phyloP scores from a whole-genome alignment of 139 green algal species.

The Chlorella sorokiniana region DNA sequence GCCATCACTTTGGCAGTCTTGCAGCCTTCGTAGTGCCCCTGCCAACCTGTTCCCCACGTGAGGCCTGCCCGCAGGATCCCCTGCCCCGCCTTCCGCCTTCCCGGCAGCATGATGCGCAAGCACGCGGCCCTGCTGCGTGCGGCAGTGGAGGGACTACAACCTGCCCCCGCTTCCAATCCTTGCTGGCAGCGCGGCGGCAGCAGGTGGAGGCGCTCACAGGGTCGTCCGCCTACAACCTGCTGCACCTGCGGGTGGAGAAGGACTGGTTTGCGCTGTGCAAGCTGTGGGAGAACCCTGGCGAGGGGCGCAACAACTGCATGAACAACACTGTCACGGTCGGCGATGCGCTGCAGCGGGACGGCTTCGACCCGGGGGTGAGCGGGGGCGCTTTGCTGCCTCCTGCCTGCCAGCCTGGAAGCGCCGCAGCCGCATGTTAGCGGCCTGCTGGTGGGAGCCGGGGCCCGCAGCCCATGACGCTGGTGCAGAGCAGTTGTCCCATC shows the following conservation, averaged over 20 bases:
- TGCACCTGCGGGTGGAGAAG: slow-evolving; percentile 32
- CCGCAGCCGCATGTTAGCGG: background rate
- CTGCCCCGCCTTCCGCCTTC: slow-evolving; percentile 21
- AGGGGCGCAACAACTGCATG: slow-evolving; percentile 35
- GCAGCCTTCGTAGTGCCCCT: too few species aligned
- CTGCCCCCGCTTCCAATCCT: background rate
- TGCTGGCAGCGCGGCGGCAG: slow-evolving; percentile 4
- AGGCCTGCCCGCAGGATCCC: background rate
- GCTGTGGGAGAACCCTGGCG: slow-evolving; percentile 14
- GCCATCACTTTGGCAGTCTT: background rate
- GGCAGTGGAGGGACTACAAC: background rate
- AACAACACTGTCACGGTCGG: slow-evolving; percentile 34
- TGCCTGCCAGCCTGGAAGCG: too few species aligned
- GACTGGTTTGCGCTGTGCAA: slow-evolving; percentile 39
- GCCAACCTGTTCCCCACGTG: background rate
- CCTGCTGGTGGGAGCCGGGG: background rate
- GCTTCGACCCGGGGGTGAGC: slow-evolving; percentile 5
- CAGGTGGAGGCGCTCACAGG: background rate
- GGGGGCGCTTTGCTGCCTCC: background rate
- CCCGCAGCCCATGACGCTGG: too few species aligned
- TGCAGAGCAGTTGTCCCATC: too few species aligned
- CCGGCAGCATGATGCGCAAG: background rate
- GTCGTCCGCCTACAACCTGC: slow-evolving; percentile 17
- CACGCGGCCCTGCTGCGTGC: slow-evolving; percentile 10
- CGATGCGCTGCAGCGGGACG: background rate